These are phyloP conservation scores for Ceratobasidium sp. DNA, from an alignment of 1,284 basidiomycete genomes.

Conservation along the genomic window DNA sequence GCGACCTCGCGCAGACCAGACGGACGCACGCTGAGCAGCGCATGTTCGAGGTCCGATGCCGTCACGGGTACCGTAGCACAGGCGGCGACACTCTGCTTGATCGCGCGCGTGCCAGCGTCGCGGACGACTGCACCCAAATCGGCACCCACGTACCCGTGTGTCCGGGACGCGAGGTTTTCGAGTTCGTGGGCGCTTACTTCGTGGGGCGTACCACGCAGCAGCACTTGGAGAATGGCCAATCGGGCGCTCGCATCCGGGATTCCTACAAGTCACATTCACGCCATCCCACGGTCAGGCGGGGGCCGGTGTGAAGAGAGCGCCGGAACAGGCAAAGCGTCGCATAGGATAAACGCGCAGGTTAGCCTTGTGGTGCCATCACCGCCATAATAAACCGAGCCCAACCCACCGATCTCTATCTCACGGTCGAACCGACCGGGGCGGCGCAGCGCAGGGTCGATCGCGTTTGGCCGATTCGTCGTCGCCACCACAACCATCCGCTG, in stretches of 20 bases:
- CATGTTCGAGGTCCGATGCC: conserved; percentile 74
- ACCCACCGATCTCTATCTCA: conserved; percentile 94
- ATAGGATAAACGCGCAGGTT: conserved; percentile 1
- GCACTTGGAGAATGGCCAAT: conserved; percentile 83
- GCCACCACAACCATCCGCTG: conserved; percentile 91
- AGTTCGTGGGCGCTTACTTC: conserved; percentile 74
- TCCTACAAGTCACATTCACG: conserved; percentile 64
- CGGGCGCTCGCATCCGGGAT: conserved; percentile 90
- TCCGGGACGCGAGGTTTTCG: conserved; percentile 74
- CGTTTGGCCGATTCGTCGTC: conserved; percentile 97
- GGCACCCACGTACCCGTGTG: conserved; percentile 98
- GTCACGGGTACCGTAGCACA: conserved; percentile 60
- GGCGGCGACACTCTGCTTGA: conserved; percentile 78
- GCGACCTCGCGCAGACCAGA: conserved; percentile 96
- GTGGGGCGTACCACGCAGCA: conserved; percentile 87
- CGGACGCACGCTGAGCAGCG: conserved; percentile 86
- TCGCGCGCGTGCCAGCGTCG: conserved; percentile 91
- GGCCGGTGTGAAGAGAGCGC: neutral
- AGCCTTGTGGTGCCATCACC: neutral
- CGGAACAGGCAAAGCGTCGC: conserved; percentile 2
- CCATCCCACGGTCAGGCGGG: conserved; percentile 2
- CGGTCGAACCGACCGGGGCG: conserved; percentile 96
- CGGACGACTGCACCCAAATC: conserved; percentile 93
- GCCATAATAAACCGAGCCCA: conserved; percentile 8
- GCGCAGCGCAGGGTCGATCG: conserved; percentile 95